Conservation (phyloP, 2,329 filamentous ascomycete genomes). For the Hirsutella rhossiliensis region DNA sequence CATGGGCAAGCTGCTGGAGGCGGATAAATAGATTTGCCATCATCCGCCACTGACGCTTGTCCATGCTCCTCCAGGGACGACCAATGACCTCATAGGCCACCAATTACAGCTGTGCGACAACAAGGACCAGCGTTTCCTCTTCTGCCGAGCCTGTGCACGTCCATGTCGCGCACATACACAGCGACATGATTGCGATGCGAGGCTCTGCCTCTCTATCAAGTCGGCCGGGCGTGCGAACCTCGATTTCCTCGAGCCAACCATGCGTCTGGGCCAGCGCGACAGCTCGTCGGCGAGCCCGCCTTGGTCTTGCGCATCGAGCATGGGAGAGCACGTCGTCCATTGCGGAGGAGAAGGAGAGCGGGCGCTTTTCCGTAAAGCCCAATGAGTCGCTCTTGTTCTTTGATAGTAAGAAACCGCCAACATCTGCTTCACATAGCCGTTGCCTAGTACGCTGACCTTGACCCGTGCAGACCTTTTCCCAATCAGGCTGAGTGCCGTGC, state of each 20-base stretch:
- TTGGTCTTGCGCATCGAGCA: neutral
- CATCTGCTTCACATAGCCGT: neutral
- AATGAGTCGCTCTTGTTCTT: constrained; percentile 84
- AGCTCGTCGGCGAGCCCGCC: neutral
- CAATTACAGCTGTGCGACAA: no score
- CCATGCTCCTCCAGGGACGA: no score
- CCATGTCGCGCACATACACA: neutral
- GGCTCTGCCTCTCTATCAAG: constrained; percentile 11
- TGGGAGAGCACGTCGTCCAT: constrained; percentile 4
- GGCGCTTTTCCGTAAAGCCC: constrained; percentile 65
- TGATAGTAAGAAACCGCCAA: constrained; percentile 58
- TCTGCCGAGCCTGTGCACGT: neutral
- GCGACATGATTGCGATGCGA: constrained; percentile 16
- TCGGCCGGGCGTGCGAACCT: constrained; percentile 3
- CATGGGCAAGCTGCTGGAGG: neutral
- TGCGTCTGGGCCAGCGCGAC: neutral
- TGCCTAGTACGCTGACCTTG: neutral
- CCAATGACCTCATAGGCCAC: neutral
- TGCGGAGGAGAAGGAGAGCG: constrained; percentile 51
- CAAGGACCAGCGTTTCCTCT: neutral
- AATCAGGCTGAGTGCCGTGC: constrained; percentile 47
- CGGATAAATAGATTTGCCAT: neutral
- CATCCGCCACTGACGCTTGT: neutral
- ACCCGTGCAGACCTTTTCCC: constrained; percentile 64
- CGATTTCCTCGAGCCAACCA: neutral